Percentiles rank a stretch among this genome's conserved stretches.
These are phyloP conservation scores for Trichothecium roseum DNA, from an alignment of 2,329 filamentous ascomycete species.

Conservation along the genomic window DNA sequence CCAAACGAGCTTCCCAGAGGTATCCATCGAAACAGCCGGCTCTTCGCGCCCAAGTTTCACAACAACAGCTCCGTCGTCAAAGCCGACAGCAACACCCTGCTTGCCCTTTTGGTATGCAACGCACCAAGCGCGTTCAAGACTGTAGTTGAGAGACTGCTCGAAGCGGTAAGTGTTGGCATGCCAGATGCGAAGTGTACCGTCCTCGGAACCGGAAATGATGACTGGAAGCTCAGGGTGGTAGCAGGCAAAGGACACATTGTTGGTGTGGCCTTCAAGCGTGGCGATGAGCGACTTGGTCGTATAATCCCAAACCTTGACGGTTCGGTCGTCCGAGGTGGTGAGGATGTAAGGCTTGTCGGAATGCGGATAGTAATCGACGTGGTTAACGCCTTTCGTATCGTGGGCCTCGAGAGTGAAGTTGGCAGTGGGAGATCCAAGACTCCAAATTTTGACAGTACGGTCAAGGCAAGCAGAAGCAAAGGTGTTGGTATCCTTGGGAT, in stretches of 20 bases:
- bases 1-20: conserved; percentile 92
- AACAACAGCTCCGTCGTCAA: conserved; percentile 94
- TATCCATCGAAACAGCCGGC: conserved; percentile 95
- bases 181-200: conserved; percentile 97
- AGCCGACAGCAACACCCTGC: conserved; percentile 90
- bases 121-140: conserved; percentile 93
- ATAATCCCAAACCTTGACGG: conserved; percentile 98
- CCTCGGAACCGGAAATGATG: conserved; percentile 95
- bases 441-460: conserved; percentile 97
- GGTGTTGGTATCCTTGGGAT: conserved; percentile 91
- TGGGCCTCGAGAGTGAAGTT: conserved; percentile 97
- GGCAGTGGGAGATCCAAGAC: conserved; percentile 79
- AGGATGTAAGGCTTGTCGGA: conserved; percentile 78
- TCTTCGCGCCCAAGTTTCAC: conserved; percentile 97
- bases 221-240: conserved; percentile 96
- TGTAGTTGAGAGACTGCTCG: conserved; percentile 93
- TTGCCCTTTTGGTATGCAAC: conserved; percentile 90
- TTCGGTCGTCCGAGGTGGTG: conserved; percentile 92
- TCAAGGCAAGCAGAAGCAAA: conserved; percentile 92
- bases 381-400: conserved; percentile 95
- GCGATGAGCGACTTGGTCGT: conserved; percentile 96
- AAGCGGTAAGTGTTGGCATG: conserved; percentile 95
- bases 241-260: conserved; percentile 95
- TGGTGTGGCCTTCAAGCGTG: conserved; percentile 91
- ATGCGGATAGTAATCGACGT: conserved; percentile 81